phyloP scores from a whole-genome alignment of 495 filamentous ascomycete genomes.

The Sabuloglossum arenarium region DNA sequence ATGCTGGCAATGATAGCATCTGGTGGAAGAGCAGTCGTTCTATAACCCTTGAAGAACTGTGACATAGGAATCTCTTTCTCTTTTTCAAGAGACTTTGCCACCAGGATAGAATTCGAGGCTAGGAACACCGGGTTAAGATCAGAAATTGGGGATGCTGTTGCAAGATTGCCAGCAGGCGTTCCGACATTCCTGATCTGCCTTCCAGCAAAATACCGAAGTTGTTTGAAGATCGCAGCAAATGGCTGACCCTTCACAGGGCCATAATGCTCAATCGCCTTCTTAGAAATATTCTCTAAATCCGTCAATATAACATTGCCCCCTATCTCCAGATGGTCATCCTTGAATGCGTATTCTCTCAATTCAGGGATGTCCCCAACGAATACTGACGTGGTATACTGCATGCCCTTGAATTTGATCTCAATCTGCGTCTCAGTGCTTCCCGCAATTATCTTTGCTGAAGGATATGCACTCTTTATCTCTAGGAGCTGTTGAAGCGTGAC shows the following conservation, averaged over 20 bases:
- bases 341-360: conserved; percentile 55
- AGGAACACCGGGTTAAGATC: conserved; percentile 92
- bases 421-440: conserved; percentile 96
- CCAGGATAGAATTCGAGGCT: conserved; percentile 57
- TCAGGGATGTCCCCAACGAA: conserved; percentile 88
- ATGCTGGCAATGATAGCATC: conserved; percentile 73
- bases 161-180: conserved; percentile 86
- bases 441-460: conserved; percentile 81
- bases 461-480: conserved; percentile 72
- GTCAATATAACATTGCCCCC: conserved; percentile 85
- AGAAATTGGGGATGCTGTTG: conserved; percentile 88
- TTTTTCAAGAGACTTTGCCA: conserved; percentile 50
- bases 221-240: conserved; percentile 53
- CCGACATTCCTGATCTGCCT: conserved; percentile 93
- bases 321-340: conserved; percentile 63
- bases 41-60: conserved; percentile 81
- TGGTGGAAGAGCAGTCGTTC: conserved; percentile 58
- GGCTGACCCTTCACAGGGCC: conserved; percentile 50
- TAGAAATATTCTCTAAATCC: conserved; percentile 52
- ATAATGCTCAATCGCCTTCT: conserved; percentile 62
- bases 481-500: conserved; percentile 72
- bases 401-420: conserved; percentile 92
- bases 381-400: conserved; percentile 76
- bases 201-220: conserved; percentile 82
- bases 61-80: conserved; percentile 76